Percentiles rank a stretch among this genome's conserved stretches.
Evolutionary conservation across 441 rosid species (phyloP).

Genomic region (Arabidopsis hybrid): DNA sequence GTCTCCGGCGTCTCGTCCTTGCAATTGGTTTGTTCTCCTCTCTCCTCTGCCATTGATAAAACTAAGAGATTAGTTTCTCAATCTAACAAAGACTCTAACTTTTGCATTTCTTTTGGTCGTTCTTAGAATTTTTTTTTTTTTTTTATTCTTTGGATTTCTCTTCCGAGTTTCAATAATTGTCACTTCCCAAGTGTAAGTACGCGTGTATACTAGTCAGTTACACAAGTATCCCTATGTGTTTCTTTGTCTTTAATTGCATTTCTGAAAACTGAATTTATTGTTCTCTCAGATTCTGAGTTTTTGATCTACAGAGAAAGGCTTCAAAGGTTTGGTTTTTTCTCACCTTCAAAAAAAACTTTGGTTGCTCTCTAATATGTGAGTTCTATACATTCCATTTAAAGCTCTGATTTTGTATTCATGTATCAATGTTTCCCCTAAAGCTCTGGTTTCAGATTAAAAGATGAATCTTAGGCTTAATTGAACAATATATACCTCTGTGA

Average conservation of each 20-base stretch:
- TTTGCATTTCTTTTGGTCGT: background rate
- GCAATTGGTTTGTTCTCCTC: no score
- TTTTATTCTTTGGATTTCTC: background rate
- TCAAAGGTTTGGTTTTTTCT: conserved; percentile 31
- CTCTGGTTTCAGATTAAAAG: conserved; percentile 11
- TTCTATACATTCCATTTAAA: background rate
- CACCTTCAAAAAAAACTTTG: conserved; percentile 36
- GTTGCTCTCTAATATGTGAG: conserved; percentile 38
- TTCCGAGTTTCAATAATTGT: conserved; percentile 19
- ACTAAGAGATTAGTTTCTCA: no score
- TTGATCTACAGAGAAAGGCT: conserved; percentile 19
- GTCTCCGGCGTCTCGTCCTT: no score
- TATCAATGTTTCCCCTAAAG: background rate
- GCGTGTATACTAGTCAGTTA: conserved; percentile 39
- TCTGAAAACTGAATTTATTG: conserved; percentile 13
- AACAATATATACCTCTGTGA: background rate
- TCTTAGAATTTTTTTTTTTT: background rate
- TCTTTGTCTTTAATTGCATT: conserved; percentile 29
- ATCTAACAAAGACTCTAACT: no score
- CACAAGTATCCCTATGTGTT: conserved; percentile 20
- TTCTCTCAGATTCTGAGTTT: conserved; percentile 28
- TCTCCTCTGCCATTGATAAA: no score
- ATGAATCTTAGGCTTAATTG: conserved; percentile 17
- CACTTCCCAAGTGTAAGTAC: conserved; percentile 38
- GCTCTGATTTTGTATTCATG: conserved; percentile 2